A percentile compares a stretch with the other conserved stretches of the same genome.
Conservation (phyloP, 805 yeast species). For the Metschnikowia anglica region DNA sequence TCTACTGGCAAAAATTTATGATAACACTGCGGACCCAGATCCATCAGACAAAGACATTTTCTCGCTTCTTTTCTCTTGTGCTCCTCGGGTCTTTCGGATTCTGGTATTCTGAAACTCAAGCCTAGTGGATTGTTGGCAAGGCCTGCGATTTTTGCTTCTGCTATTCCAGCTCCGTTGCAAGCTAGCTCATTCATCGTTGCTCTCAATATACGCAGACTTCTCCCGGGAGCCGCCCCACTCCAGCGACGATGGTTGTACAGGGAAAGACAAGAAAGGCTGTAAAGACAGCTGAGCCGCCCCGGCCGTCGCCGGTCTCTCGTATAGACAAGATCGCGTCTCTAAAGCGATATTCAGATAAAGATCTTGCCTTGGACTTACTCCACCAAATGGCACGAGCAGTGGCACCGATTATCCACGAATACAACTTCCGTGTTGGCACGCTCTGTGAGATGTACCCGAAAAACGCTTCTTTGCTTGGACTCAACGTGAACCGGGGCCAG, state of each 20-base stretch:
- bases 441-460: slow-evolving; percentile 83
- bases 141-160: too few relatives aligned
- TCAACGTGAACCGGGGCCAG: slow-evolving; percentile 77
- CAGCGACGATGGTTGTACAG: slow-evolving; percentile 15
- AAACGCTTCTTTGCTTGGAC: slow-evolving; percentile 62
- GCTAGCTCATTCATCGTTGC: too few relatives aligned
- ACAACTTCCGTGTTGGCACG: slow-evolving; percentile 61
- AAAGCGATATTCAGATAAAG: slow-evolving; percentile 36
- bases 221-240: too few relatives aligned
- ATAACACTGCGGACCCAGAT: too few relatives aligned
- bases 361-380: slow-evolving; percentile 48
- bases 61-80: too few relatives aligned
- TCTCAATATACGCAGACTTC: too few relatives aligned
- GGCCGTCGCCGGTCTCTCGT: slow-evolving; percentile 38
- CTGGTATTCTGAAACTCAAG: too few relatives aligned
- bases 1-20: too few relatives aligned
- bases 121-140: too few relatives aligned
- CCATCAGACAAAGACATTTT: too few relatives aligned
- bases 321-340: slow-evolving; percentile 40
- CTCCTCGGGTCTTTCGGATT: too few relatives aligned
- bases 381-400: slow-evolving; percentile 69
- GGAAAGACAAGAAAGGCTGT: slow-evolving; percentile 4
- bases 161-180: too few relatives aligned
- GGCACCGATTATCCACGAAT: slow-evolving; percentile 74
- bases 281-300: slow-evolving; percentile 11